These are phyloP conservation scores for Thalassiosira profunda DNA, from an alignment of 108 stramenopile species.

Conservation along the genomic window DNA sequence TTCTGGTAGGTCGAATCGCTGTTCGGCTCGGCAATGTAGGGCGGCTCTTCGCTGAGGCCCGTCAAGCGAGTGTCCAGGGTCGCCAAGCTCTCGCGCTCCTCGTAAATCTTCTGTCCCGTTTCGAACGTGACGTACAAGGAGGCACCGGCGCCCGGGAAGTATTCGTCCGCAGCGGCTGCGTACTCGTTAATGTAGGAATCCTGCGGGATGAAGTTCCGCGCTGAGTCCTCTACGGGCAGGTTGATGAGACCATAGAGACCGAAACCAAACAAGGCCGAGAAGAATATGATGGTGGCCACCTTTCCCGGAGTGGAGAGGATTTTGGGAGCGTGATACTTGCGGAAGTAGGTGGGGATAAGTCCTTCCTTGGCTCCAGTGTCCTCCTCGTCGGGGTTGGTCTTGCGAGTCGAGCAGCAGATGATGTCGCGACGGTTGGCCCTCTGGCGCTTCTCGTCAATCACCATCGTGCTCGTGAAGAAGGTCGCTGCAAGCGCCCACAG, in stretches of 20 bases:
- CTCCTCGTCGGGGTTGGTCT: conserved; percentile 30
- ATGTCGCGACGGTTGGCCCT: conserved; percentile 70
- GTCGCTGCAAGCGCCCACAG: conserved; percentile 74
- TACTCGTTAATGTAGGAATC: conserved; percentile 78
- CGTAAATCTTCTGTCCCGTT: conserved; percentile 51
- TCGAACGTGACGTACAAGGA: conserved; percentile 53
- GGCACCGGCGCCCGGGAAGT: conserved; percentile 52
- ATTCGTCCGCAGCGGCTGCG: conserved; percentile 48
- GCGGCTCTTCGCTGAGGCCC: conserved; percentile 43
- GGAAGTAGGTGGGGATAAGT: conserved; percentile 54
- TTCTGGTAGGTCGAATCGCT: conserved; percentile 54
- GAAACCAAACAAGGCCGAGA: conserved; percentile 53
- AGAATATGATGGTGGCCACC: conserved; percentile 31
- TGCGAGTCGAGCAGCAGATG: conserved; percentile 64
- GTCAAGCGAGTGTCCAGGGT: conserved; percentile 48
- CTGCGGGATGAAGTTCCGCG: conserved; percentile 75
- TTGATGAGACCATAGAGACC: conserved; percentile 57
- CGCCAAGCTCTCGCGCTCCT: conserved; percentile 40
- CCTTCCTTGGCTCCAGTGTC: conserved; percentile 46
- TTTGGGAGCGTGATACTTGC: conserved; percentile 61
- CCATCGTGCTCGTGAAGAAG: conserved; percentile 70
- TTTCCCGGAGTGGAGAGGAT: conserved; percentile 59
- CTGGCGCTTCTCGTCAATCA: conserved; percentile 83
- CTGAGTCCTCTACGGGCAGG: conserved; percentile 61
- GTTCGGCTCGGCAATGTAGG: conserved; percentile 70